Base-by-base conservation (phyloP, 2,329 filamentous ascomycete genomes). In the Sclerotinia glacialis region DNA sequence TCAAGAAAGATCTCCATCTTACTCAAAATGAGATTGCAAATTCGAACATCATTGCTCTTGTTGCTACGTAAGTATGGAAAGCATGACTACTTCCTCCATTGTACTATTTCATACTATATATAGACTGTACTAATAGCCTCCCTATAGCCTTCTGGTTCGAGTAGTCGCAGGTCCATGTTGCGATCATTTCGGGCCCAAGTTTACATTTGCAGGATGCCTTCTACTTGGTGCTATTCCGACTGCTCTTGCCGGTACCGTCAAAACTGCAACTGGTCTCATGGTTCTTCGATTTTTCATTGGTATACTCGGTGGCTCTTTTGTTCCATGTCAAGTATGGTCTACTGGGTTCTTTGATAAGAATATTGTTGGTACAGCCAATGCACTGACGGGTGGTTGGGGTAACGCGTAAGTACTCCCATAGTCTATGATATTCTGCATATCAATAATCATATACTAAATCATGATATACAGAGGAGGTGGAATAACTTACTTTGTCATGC, bases 261-360 rank as follows among this genome's bases (percentile, higher is more conserved):
- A 86, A 58, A 87, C 83, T 64, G 86, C 86, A 7, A 79, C 78
- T 5, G 88, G 90, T 11, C 83, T 94, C n/a, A 88, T 92, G 71
- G 79, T 85, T 26, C 84, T 90, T 58, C 86, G 91, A 54, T 94
- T 94, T 81, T 93, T 93, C 78, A 86, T 93, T 69, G 90, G 90
- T 68, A 89, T 94, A 53, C 84, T 94, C 0, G 91, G 91, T 50
- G 89, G 88, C 2, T 85, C 86, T 1, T 94, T 94, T 73, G 91
- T 94, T 0, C 91, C 91, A 16, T 96, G 92, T 77, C 92, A 96
- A 76, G 93, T 96, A 8, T 97, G 93, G 92, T 91, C 89, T 12
- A 97, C 92, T 0, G 92, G 89, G 0, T 97, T 96, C 82, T 97
- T 92, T 77, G 93, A 97, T 79, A 95, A 93, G 80, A 95, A 93